Percentiles rank a stretch among this genome's conserved stretches.
phyloP scores from a whole-genome alignment of 2,329 filamentous ascomycete species.

The Paecilomyces dactylethromorphus region DNA sequence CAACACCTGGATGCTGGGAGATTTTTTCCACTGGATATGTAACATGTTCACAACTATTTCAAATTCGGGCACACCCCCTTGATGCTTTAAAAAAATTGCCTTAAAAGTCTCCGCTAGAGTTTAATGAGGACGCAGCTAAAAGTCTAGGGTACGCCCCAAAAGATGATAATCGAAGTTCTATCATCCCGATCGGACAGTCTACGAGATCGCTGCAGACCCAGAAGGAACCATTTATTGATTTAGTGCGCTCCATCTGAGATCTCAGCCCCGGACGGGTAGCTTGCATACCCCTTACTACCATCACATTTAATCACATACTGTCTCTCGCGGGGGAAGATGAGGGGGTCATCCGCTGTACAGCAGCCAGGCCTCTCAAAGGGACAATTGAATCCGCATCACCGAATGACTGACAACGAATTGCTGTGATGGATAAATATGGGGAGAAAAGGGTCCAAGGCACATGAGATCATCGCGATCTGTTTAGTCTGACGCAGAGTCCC shows the following conservation, averaged over 20 bases:
- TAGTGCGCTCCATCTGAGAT: not conserved
- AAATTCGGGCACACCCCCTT: not conserved
- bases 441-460: not conserved
- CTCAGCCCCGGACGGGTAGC: not conserved
- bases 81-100: no score
- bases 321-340: not conserved
- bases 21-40: not conserved
- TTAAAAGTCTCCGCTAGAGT: not conserved
- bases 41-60: not conserved
- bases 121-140: not conserved
- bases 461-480: not conserved
- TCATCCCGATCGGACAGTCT: not conserved
- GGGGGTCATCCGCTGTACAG: not conserved
- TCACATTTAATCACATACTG: not conserved
- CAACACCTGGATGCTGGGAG: no score
- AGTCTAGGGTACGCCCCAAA: not conserved
- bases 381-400: not conserved
- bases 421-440: not conserved
- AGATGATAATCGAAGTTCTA: not conserved
- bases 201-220: not conserved
- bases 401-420: not conserved
- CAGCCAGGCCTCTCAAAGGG: not conserved
- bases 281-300: not conserved
- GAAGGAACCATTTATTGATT: not conserved
- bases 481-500: not conserved